Evolutionary conservation across 768 basidiomycete species (phyloP), one percentile per base, ranked within the genome.

Genomic region (Bullera alba): DNA sequence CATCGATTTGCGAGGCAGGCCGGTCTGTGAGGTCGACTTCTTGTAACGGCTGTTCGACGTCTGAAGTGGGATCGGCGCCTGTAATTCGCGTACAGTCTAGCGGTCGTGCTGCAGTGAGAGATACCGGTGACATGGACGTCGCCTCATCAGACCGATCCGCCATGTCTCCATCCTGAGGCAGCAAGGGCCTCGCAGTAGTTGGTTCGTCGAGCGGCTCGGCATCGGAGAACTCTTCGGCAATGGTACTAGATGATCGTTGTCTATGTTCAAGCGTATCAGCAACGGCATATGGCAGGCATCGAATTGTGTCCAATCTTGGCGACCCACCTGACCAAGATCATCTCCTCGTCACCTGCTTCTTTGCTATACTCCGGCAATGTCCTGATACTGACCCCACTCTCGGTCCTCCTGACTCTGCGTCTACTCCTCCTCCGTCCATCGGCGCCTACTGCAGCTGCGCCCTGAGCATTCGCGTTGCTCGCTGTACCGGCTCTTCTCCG

Each of bases 321-420:
- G 17, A 60, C 61, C 38, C 52, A 61, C 63, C 62, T 54, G 23
- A 67, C 62, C 17, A 67, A 48, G 0, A 67, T 57, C 26, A 67
- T 19, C 51, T 67, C 65, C 47, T 64, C 60, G 36, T 64, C 65
- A n/a, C 65, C 65, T 21, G 63, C 61, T 39, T 67, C 58, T 42
- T 64, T 64, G 39, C 58, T 60, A 51, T 67, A 67, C 5, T 42
- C 58, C 1, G 65, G 65, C 32, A 67, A 44, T 23, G 65, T 67
- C 52, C 56, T 53, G 5, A 67, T 55, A 46, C 61, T 67, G 25
- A 39, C 15, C 17, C 62, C 62, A 46, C 63, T 64, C 26, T 64
- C 60, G 28, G 60, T 61, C 15, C 65, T 32, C 35, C 63, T 47
- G n/a, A 63, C 27, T 28, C 50, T 29, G 23, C 54, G 43, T 5